Conservation (phyloP, 768 basidiomycete genomes). For the Pleurotus sapidus region DNA sequence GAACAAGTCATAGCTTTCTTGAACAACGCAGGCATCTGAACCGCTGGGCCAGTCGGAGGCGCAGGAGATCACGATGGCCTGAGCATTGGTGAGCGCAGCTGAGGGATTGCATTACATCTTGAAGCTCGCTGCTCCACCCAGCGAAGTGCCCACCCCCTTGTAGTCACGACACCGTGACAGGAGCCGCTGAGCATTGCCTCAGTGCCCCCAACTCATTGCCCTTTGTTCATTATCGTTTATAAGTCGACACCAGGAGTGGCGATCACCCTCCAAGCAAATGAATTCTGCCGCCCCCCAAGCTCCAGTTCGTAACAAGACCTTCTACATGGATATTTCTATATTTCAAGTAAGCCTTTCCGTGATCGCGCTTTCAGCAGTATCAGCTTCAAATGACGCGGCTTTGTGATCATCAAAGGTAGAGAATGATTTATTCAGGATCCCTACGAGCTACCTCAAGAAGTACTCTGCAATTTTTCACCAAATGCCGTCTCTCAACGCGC, state of each 20-base stretch:
- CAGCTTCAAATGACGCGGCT: neutral
- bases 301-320: neutral
- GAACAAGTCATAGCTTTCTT: neutral
- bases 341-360: neutral
- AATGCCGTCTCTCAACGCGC: slow-evolving; percentile 27
- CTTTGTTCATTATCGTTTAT: too few relatives aligned
- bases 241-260: too few relatives aligned
- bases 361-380: neutral
- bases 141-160: too few relatives aligned
- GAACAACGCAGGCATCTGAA: neutral
- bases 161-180: too few relatives aligned
- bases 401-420: slow-evolving; percentile 27
- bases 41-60: neutral
- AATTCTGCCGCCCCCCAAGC: too few relatives aligned
- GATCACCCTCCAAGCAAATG: too few relatives aligned
- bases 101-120: too few relatives aligned
- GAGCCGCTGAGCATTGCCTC: too few relatives aligned
- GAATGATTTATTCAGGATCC: slow-evolving; percentile 34
- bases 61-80: neutral
- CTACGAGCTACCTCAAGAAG: slow-evolving; percentile 27
- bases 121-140: too few relatives aligned
- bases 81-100: neutral
- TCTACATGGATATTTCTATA: neutral
- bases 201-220: too few relatives aligned
- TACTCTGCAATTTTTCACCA: slow-evolving; percentile 25